These are phyloP conservation scores for Plectosphaerella plurivora DNA, from an alignment of 2,329 filamentous ascomycete genomes.

Conservation along the genomic window DNA sequence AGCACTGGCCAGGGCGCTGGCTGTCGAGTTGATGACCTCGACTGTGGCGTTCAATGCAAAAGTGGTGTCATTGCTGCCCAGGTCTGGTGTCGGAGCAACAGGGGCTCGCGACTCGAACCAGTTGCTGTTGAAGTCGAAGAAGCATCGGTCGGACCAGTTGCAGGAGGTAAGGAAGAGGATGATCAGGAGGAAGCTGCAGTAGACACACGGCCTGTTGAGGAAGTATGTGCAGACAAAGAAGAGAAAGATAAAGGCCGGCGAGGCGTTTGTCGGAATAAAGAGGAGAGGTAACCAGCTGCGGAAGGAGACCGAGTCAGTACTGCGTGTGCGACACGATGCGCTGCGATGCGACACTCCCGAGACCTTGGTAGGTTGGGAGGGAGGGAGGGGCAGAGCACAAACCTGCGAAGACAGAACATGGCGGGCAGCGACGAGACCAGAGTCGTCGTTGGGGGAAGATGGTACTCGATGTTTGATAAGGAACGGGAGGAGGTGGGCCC, in stretches of 20 bases:
- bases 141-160: slow-evolving; percentile 84
- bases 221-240: slow-evolving; percentile 94
- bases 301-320: background rate
- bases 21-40: slow-evolving; percentile 64
- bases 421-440: slow-evolving; percentile 7
- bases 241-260: slow-evolving; percentile 78
- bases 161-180: slow-evolving; percentile 91
- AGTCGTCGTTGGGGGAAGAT: background rate
- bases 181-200: slow-evolving; percentile 92
- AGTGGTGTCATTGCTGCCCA: slow-evolving; percentile 17
- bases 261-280: slow-evolving; percentile 83
- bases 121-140: slow-evolving; percentile 87
- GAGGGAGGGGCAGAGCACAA: background rate
- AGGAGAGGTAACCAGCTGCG: slow-evolving; percentile 78
- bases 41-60: slow-evolving; percentile 42
- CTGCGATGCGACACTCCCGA: background rate
- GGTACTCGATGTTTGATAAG: background rate
- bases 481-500: background rate
- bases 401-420: slow-evolving; percentile 62
- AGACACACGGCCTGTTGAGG: slow-evolving; percentile 93
- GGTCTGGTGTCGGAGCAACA: slow-evolving; percentile 22
- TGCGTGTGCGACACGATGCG: slow-evolving; percentile 8
- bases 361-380: background rate
- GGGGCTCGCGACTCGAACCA: slow-evolving; percentile 83
- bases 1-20: slow-evolving; percentile 60